Evolutionary conservation across 2,329 filamentous ascomycete genomes (phyloP).

Genomic region (Pyrenophora teres): DNA sequence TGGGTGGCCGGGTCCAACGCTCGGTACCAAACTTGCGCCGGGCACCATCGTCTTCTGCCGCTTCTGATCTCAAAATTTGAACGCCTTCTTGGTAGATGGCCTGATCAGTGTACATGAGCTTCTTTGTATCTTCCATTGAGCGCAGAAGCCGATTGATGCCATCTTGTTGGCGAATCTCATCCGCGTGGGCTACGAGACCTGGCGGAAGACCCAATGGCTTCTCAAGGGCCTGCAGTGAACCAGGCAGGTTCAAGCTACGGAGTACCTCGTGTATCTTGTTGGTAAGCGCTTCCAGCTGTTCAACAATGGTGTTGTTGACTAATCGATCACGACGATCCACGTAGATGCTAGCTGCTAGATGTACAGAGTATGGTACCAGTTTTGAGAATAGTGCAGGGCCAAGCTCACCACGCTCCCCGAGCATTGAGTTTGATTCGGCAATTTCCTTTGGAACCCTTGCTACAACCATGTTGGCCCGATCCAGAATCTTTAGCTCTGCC

Average conservation of each 20-base stretch:
- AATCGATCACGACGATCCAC: slow-evolving; percentile 88
- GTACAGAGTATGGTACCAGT: slow-evolving; percentile 92
- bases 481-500: slow-evolving; percentile 81
- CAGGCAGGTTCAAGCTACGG: slow-evolving; percentile 83
- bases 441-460: slow-evolving; percentile 81
- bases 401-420: slow-evolving; percentile 80
- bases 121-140: slow-evolving; percentile 86
- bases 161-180: slow-evolving; percentile 91
- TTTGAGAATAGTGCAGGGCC: slow-evolving; percentile 86
- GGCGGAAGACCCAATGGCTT: slow-evolving; percentile 91
- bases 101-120: slow-evolving; percentile 79
- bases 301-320: slow-evolving; percentile 84
- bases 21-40: slow-evolving; percentile 83
- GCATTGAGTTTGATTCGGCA: slow-evolving; percentile 74
- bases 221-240: slow-evolving; percentile 90
- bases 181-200: slow-evolving; percentile 83
- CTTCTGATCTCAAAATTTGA: slow-evolving; percentile 76
- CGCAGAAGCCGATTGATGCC: slow-evolving; percentile 76
- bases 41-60: slow-evolving; percentile 78
- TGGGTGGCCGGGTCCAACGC: slow-evolving; percentile 75
- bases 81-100: slow-evolving; percentile 82
- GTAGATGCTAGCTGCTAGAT: slow-evolving; percentile 93
- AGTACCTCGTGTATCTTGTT: slow-evolving; percentile 78
- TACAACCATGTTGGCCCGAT: slow-evolving; percentile 86
- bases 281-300: slow-evolving; percentile 80